phyloP scores from a whole-genome alignment of 1,284 basidiomycete genomes.

The Sporisorium sorghi region DNA sequence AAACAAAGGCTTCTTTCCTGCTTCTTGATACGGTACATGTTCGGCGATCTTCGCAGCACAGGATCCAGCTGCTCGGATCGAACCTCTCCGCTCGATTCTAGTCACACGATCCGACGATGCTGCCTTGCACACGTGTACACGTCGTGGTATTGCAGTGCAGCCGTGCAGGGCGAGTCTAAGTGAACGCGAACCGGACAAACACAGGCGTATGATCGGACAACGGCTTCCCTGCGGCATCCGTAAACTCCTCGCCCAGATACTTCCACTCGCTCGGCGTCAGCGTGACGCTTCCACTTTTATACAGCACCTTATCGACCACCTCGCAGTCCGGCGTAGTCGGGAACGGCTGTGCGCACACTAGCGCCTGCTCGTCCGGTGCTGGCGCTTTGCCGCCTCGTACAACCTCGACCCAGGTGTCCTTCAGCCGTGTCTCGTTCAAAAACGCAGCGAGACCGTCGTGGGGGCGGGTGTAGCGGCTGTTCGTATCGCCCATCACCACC shows the following conservation, averaged over 20 bases:
- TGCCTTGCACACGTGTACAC: too few species aligned
- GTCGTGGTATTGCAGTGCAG: too few species aligned
- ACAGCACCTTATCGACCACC: slow-evolving; percentile 28
- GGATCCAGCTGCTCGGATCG: background rate
- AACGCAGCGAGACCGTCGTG: slow-evolving; percentile 16
- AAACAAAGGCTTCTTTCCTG: too few species aligned
- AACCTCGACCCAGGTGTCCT: slow-evolving; percentile 25
- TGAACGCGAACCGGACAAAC: slow-evolving; percentile 24
- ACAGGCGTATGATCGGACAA: slow-evolving; percentile 28
- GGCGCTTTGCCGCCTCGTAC: slow-evolving; percentile 15
- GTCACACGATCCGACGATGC: background rate
- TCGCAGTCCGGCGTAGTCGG: slow-evolving; percentile 22
- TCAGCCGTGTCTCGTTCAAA: slow-evolving; percentile 17
- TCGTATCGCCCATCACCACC: slow-evolving; percentile 36
- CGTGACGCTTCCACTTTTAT: slow-evolving; percentile 16
- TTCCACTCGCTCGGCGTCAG: slow-evolving; percentile 18
- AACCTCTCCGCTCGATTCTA: background rate
- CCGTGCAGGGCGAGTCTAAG: too few species aligned
- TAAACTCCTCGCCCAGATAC: slow-evolving; percentile 23
- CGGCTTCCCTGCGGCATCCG: slow-evolving; percentile 15
- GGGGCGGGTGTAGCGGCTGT: slow-evolving; percentile 26
- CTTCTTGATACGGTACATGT: too few species aligned
- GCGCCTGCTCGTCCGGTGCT: slow-evolving; percentile 17
- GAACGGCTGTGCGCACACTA: slow-evolving; percentile 19
- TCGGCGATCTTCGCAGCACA: too few species aligned